phyloP scores from a whole-genome alignment of 352 stramenopile genomes.

The Pythium rhizo-oryzae region DNA sequence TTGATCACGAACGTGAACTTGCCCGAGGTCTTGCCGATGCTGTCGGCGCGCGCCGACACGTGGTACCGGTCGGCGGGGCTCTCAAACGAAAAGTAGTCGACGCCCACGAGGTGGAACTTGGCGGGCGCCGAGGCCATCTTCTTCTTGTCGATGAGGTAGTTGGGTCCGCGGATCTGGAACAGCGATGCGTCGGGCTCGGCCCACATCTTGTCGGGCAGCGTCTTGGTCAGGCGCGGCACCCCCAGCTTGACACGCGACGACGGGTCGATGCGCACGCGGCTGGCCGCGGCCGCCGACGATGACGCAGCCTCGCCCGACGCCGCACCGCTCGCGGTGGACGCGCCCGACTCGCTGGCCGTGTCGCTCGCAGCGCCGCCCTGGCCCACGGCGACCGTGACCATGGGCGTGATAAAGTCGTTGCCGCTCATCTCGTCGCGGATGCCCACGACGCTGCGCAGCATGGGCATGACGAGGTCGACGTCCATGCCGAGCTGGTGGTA shows the following conservation, averaged over 20 bases:
- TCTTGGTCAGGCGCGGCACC: conserved; percentile 71
- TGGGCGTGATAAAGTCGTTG: conserved; percentile 85
- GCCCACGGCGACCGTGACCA: conserved; percentile 59
- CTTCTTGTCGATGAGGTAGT: conserved; percentile 90
- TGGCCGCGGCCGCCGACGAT: conserved; percentile 1
- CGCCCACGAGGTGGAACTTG: conserved; percentile 81
- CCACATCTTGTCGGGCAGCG: conserved; percentile 84
- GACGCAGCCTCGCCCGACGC: conserved; percentile 22
- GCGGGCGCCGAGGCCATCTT: conserved; percentile 75
- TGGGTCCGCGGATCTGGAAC: conserved; percentile 85
- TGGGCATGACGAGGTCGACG: conserved; percentile 83
- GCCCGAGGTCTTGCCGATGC: conserved; percentile 63
- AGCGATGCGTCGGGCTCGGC: conserved; percentile 80
- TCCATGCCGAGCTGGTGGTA: conserved; percentile 91
- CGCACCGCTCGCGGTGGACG: conserved; percentile 14
- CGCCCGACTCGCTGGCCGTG: conserved; percentile 22
- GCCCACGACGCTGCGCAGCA: conserved; percentile 82
- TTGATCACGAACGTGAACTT: conserved; percentile 92
- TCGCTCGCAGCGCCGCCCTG: conserved; percentile 9
- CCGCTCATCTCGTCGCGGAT: conserved; percentile 87
- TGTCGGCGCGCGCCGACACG: conserved; percentile 67
- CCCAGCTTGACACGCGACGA: conserved; percentile 58
- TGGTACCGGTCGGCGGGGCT: conserved; percentile 73
- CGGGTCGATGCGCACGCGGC: conserved; percentile 58
- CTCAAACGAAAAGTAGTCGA: conserved; percentile 85